phyloP scores from a whole-genome alignment of 768 basidiomycete genomes.

The Collybiopsis luxurians region DNA sequence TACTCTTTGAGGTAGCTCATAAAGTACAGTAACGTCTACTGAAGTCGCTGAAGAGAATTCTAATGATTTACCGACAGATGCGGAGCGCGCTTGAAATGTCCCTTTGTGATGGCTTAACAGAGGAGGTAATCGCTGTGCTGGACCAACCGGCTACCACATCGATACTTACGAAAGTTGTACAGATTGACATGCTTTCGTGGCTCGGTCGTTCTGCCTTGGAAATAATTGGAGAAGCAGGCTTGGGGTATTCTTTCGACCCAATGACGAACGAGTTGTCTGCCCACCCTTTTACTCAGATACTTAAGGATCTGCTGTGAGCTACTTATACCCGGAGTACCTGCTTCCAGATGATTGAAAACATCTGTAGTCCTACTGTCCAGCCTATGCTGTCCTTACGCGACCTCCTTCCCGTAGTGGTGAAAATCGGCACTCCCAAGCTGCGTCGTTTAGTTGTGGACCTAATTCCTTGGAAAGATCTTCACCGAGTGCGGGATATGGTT shows the following conservation, averaged over 20 bases:
- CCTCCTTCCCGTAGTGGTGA: constrained; percentile 21
- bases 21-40: too few species aligned
- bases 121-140: too few species aligned
- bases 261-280: constrained; percentile 18
- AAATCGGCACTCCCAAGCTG: constrained; percentile 25
- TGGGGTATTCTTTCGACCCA: constrained; percentile 35
- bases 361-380: not conserved
- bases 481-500: constrained; percentile 21
- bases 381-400: constrained; percentile 7
- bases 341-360: not conserved
- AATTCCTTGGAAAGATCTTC: constrained; percentile 21
- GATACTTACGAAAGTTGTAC: not conserved
- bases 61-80: too few species aligned
- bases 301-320: constrained; percentile 16
- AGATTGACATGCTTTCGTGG: constrained; percentile 30
- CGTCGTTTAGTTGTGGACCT: constrained; percentile 18
- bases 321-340: too few species aligned
- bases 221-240: constrained; percentile 33
- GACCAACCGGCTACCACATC: too few species aligned
- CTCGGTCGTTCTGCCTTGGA: constrained; percentile 34
- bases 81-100: too few species aligned
- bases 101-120: too few species aligned
- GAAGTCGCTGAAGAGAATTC: too few species aligned
- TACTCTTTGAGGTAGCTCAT: too few species aligned
- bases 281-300: constrained; percentile 9